phyloP scores from a whole-genome alignment of 2,329 filamentous ascomycete species.

The Plectosphaerella sp. region DNA sequence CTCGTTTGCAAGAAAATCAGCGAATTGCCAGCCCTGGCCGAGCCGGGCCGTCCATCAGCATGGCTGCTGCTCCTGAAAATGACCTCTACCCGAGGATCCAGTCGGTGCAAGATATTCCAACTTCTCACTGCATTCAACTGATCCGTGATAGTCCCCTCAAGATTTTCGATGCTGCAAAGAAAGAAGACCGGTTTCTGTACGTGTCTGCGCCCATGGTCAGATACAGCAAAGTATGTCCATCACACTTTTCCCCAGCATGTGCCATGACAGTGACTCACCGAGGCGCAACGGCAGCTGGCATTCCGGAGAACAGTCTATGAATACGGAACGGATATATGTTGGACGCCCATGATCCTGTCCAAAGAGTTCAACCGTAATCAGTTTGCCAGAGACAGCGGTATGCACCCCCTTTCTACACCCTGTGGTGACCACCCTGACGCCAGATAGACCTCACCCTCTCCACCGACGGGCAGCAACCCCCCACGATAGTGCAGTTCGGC shows the following conservation, averaged over 20 bases:
- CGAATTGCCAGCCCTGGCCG: no score
- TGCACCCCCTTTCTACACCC: constrained; percentile 6
- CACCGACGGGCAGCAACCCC: constrained; percentile 44
- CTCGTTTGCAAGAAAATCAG: no score
- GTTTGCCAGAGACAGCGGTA: constrained; percentile 57
- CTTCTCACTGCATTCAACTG: not conserved
- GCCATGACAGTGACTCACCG: no score
- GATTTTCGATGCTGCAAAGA: constrained; percentile 51
- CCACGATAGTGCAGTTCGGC: constrained; percentile 65
- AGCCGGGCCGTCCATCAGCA: not conserved
- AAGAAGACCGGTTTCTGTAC: constrained; percentile 49
- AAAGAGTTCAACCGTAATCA: constrained; percentile 63
- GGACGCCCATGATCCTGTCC: constrained; percentile 69
- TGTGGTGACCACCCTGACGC: not conserved
- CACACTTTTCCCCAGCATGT: not conserved
- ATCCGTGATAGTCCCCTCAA: constrained; percentile 44
- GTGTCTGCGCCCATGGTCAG: constrained; percentile 66
- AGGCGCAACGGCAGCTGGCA: constrained; percentile 45
- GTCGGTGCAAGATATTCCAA: not conserved
- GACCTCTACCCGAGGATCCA: not conserved
- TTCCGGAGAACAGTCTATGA: constrained; percentile 63
- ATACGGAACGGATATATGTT: constrained; percentile 63
- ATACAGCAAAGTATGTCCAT: constrained; percentile 48
- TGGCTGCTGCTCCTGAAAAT: not conserved
- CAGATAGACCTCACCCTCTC: constrained; percentile 56